Evolutionary conservation across 2,329 filamentous ascomycete species (phyloP).

Genomic region (Pseudogymnoascus verrucosus): DNA sequence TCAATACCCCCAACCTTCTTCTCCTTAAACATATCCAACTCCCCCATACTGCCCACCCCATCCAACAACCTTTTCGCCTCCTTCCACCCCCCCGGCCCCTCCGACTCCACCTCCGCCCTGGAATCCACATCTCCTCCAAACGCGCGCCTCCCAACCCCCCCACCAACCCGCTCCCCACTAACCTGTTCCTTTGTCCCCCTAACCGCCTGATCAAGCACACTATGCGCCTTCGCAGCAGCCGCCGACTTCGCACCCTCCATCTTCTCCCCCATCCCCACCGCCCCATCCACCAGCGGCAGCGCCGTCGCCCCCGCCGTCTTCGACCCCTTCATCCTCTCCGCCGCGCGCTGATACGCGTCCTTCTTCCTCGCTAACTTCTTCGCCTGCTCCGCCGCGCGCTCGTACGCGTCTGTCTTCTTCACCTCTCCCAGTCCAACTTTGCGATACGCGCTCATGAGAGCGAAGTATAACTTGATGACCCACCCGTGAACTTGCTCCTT

Average conservation of each 20-base stretch:
- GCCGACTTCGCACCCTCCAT: background rate
- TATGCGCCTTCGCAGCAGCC: background rate
- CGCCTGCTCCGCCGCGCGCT: constrained; percentile 14
- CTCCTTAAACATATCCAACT: too few species aligned
- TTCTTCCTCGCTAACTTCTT: constrained; percentile 12
- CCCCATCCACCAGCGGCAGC: background rate
- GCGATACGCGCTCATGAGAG: constrained; percentile 43
- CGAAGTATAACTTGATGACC: constrained; percentile 65
- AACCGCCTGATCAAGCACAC: constrained; percentile 11
- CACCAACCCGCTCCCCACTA: constrained; percentile 1
- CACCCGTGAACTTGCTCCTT: constrained; percentile 70
- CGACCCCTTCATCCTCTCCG: constrained; percentile 9
- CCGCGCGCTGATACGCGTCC: constrained; percentile 18
- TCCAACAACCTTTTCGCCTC: constrained; percentile 12
- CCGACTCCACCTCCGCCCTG: background rate
- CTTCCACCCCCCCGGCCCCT: background rate
- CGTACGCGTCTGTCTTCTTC: constrained; percentile 15
- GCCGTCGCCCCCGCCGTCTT: background rate
- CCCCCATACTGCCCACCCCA: background rate
- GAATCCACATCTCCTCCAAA: background rate
- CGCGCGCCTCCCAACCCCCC: constrained; percentile 5
- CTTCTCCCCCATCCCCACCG: background rate
- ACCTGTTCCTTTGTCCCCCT: background rate
- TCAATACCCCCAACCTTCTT: too few species aligned
- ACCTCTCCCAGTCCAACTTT: constrained; percentile 31